Evolutionary conservation across 768 basidiomycete genomes (phyloP).

Genomic region (Serendipita sp.): DNA sequence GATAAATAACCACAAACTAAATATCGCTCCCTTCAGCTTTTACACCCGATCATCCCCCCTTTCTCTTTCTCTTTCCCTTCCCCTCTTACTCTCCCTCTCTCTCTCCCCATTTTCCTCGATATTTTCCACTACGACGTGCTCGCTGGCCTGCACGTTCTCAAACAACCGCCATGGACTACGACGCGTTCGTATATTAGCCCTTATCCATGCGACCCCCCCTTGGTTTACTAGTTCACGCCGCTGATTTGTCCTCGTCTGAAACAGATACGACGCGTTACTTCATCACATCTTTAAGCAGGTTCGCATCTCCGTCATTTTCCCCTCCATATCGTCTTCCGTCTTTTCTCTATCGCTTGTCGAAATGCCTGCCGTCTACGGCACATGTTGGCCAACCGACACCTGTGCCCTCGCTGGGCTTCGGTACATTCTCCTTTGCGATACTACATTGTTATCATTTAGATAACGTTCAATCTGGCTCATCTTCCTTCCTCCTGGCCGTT

Average conservation of each 20-base stretch:
- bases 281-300: constrained; percentile 11
- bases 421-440: too few relatives aligned
- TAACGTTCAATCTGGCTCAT: not conserved
- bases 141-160: constrained; percentile 3
- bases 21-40: too few relatives aligned
- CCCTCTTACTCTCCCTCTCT: not conserved
- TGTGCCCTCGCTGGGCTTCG: too few relatives aligned
- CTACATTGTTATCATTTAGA: not conserved
- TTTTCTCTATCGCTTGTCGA: too few relatives aligned
- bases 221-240: not conserved
- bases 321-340: too few relatives aligned
- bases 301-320: not conserved
- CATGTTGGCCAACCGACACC: not conserved
- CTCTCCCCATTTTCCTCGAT: not conserved
- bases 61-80: not conserved
- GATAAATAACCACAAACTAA: too few relatives aligned
- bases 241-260: not conserved
- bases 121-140: not conserved
- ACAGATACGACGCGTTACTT: constrained; percentile 8
- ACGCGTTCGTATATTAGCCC: not conserved
- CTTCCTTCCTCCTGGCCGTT: not conserved
- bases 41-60: not conserved
- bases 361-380: not conserved
- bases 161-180: constrained; percentile 6
- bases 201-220: not conserved